Percentiles rank a stretch among this genome's conserved stretches.
Evolutionary conservation across 1,284 basidiomycete genomes (phyloP).

Genomic region (Malassezia sp.): DNA sequence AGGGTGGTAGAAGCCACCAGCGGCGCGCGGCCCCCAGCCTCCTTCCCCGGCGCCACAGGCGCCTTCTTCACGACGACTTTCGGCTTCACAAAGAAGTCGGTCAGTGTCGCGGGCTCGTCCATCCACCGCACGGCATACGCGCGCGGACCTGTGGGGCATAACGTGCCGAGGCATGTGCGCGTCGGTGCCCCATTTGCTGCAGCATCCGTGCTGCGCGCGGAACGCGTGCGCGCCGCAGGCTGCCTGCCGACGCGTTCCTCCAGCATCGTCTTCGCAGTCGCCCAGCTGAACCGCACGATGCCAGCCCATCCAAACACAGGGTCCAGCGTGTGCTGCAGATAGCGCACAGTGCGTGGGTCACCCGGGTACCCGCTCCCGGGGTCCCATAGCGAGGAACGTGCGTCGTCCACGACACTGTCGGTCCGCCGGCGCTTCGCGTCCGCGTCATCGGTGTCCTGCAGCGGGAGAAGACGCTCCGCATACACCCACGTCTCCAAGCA

Average conservation of each 20-base stretch:
- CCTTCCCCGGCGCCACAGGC: background rate
- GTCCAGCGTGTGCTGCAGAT: constrained; percentile 66
- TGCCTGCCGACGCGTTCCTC: constrained; percentile 53
- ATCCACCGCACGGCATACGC: constrained; percentile 9
- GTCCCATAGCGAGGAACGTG: constrained; percentile 3
- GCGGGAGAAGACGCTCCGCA: constrained; percentile 37
- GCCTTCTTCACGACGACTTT: background rate
- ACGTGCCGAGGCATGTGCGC: constrained; percentile 5
- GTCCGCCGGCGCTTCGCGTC: constrained; percentile 18
- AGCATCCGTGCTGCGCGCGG: background rate
- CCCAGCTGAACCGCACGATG: constrained; percentile 88
- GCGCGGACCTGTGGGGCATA: background rate
- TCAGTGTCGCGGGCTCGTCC: constrained; percentile 11
- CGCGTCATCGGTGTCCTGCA: background rate
- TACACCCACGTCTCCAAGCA: constrained; percentile 73
- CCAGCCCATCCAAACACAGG: constrained; percentile 86
- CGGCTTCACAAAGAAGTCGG: constrained; percentile 9
- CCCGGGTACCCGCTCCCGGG: constrained; percentile 21
- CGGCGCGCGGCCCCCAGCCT: background rate
- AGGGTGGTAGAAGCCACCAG: background rate
- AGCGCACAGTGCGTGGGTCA: constrained; percentile 87
- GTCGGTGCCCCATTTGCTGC: background rate
- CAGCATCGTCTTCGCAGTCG: constrained; percentile 73
- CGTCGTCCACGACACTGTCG: background rate
- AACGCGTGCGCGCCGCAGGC: background rate